These are phyloP conservation scores for Fraxinus albicans DNA, from an alignment of 305 asterid genomes.

Conservation along the genomic window DNA sequence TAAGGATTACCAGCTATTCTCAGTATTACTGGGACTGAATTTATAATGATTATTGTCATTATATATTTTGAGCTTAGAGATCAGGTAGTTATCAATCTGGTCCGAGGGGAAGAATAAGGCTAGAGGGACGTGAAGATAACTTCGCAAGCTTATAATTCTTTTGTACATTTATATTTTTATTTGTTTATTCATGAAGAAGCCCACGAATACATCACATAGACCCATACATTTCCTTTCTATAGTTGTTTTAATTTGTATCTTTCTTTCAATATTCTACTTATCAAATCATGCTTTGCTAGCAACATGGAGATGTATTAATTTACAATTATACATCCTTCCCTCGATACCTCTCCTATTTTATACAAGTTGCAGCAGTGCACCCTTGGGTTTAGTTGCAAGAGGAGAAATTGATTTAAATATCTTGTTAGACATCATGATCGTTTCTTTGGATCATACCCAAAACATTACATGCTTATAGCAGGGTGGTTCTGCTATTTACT, in stretches of 20 bases:
- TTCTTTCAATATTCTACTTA: background rate
- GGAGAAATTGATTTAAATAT: background rate
- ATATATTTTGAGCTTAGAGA: background rate
- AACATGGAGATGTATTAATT: background rate
- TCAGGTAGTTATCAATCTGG: background rate
- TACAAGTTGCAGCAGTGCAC: background rate
- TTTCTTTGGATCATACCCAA: background rate
- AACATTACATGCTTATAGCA: background rate
- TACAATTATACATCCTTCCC: background rate
- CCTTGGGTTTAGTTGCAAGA: background rate
- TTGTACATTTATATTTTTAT: background rate
- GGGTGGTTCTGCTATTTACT: background rate
- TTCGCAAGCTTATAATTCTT: background rate
- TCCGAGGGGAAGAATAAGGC: background rate
- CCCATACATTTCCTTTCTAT: background rate
- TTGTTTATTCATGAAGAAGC: background rate
- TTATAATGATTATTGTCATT: background rate
- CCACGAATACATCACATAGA: background rate
- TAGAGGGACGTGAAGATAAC: background rate
- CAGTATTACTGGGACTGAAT: background rate
- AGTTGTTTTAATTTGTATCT: background rate
- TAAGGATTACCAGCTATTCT: background rate
- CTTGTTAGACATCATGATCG: background rate
- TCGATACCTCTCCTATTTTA: background rate
- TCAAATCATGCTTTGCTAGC: background rate